These are phyloP conservation scores for Acanthochlamys bracteata DNA, from an alignment of 106 monocot genomes.

Conservation along the genomic window DNA sequence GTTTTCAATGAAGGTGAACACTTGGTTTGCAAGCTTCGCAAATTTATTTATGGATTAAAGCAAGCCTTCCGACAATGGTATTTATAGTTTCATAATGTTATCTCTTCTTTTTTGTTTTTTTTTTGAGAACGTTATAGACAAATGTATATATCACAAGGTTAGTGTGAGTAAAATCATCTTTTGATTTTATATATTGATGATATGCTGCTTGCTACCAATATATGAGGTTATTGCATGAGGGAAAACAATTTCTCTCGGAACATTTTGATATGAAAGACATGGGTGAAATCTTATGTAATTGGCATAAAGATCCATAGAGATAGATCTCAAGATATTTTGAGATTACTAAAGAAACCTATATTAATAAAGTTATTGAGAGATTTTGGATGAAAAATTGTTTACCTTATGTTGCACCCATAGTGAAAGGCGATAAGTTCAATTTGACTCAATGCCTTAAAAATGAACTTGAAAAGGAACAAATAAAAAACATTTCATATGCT, in stretches of 20 bases:
- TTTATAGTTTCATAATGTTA: not conserved
- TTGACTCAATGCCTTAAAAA: not conserved
- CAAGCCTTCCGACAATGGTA: conserved; percentile 3
- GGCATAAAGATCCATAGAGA: not conserved
- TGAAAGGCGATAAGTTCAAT: not conserved
- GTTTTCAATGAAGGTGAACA: not conserved
- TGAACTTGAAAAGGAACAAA: not conserved
- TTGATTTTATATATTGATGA: conserved; percentile 5
- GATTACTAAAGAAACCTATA: conserved; percentile 1
- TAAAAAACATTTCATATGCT: not conserved
- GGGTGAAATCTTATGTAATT: not conserved
- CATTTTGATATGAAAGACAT: conserved; percentile 1
- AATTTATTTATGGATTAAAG: conserved; percentile 1
- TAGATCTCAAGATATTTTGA: not conserved
- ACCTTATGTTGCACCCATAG: not conserved
- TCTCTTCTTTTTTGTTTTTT: not conserved
- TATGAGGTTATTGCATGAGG: not conserved
- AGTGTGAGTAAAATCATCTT: conserved; percentile 1
- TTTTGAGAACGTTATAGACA: not conserved
- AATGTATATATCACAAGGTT: conserved; percentile 3
- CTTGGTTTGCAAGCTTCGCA: not conserved
- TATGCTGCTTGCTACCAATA: not conserved
- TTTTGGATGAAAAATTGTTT: not conserved
- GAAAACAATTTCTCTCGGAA: not conserved
- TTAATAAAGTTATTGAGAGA: conserved; percentile 1